Evolutionary conservation across 768 basidiomycete species (phyloP).

Genomic region (Boletus subcaerulescens): DNA sequence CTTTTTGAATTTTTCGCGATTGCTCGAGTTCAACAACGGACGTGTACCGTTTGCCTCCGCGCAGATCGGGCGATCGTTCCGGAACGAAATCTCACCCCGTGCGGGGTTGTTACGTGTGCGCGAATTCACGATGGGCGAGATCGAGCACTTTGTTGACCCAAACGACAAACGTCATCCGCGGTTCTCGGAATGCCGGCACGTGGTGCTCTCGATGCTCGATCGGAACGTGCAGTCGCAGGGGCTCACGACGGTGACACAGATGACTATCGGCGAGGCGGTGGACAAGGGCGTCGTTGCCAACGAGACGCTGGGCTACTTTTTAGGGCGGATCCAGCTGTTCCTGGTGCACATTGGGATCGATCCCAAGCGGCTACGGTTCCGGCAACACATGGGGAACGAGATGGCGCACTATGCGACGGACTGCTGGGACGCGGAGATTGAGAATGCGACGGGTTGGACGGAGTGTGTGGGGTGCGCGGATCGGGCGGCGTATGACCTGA

Average conservation of each 20-base stretch:
- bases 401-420: slow-evolving; percentile 99
- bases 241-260: slow-evolving; percentile 54
- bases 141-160: slow-evolving; percentile 98
- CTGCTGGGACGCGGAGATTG: slow-evolving; percentile 99
- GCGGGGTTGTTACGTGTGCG: slow-evolving; percentile 95
- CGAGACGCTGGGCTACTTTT: slow-evolving; percentile 96
- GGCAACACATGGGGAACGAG: slow-evolving; percentile 98
- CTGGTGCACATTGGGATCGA: slow-evolving; percentile 89
- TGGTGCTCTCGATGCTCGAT: slow-evolving; percentile 74
- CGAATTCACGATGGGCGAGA: slow-evolving; percentile 99
- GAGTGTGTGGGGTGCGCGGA: slow-evolving; percentile 99
- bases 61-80: slow-evolving; percentile 93
- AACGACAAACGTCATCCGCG: slow-evolving; percentile 81
- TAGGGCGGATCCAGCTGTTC: slow-evolving; percentile 89
- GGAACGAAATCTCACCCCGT: slow-evolving; percentile 97
- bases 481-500: slow-evolving; percentile 93
- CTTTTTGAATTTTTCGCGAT: slow-evolving; percentile 95
- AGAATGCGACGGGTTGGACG: slow-evolving; percentile 85
- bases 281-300: slow-evolving; percentile 85
- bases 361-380: slow-evolving; percentile 78
- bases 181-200: slow-evolving; percentile 78
- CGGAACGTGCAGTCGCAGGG: slow-evolving; percentile 82
- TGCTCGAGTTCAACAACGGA: slow-evolving; percentile 98
- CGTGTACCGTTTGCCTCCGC: slow-evolving; percentile 96
- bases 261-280: slow-evolving; percentile 89